These are phyloP conservation scores for Metarhizium rileyi DNA, from an alignment of 2,329 filamentous ascomycete genomes.

Conservation along the genomic window DNA sequence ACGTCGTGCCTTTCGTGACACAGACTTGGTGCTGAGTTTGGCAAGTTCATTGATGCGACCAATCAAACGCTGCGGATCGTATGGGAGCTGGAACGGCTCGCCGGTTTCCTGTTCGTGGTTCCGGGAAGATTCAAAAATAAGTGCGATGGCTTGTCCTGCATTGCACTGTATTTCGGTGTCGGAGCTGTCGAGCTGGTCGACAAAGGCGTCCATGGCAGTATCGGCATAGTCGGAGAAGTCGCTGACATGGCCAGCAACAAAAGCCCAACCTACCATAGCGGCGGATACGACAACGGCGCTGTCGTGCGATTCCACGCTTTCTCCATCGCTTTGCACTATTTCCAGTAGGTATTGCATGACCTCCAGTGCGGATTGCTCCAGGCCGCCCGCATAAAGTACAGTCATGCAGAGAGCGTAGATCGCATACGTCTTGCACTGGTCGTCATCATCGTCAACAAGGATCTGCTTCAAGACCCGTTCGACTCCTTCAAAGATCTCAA, in stretches of 20 bases:
- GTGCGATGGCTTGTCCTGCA: conserved; percentile 70
- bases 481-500: conserved; percentile 22
- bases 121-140: conserved; percentile 65
- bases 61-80: conserved; percentile 39
- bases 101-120: conserved; percentile 39
- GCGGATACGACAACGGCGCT: conserved; percentile 61
- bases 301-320: conserved; percentile 61
- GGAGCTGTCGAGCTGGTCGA: conserved; percentile 73
- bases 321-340: conserved; percentile 71
- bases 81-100: conserved; percentile 38
- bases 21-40: conserved; percentile 36
- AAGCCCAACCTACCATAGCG: conserved; percentile 69
- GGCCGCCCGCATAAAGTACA: conserved; percentile 66
- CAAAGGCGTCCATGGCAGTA: conserved; percentile 66
- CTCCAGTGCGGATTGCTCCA: conserved; percentile 56
- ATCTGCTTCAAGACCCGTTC: conserved; percentile 24
- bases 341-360: conserved; percentile 68
- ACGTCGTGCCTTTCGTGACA: conserved; percentile 39
- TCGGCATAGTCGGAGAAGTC: conserved; percentile 64
- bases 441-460: conserved; percentile 47
- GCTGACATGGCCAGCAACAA: conserved; percentile 67
- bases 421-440: conserved; percentile 55
- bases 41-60: conserved; percentile 38
- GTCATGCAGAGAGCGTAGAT: conserved; percentile 67
- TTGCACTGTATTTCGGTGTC: conserved; percentile 66